These are phyloP conservation scores for Lagenaria siceraria DNA, from an alignment of 306 rosid species.

Conservation along the genomic window DNA sequence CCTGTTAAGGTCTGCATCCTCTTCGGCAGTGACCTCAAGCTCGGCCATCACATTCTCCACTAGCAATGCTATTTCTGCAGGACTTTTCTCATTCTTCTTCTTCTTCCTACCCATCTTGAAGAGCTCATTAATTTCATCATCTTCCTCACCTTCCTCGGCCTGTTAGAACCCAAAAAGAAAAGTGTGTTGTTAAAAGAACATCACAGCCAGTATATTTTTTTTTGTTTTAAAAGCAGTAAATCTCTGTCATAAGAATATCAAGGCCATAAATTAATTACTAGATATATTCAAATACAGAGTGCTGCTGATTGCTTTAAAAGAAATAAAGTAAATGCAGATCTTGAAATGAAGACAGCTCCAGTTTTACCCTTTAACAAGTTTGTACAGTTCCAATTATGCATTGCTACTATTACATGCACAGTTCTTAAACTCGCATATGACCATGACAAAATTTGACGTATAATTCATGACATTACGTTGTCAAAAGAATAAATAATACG, in stretches of 20 bases:
- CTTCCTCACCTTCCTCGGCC: slow-evolving; percentile 94
- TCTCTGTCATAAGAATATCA: neutral
- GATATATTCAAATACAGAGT: neutral
- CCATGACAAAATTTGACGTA: neutral
- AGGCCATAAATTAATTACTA: neutral
- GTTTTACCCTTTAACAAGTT: neutral
- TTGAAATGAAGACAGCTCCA: neutral
- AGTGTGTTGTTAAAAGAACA: neutral
- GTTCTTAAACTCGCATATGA: neutral
- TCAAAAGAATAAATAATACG: neutral
- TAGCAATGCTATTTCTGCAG: slow-evolving; percentile 77
- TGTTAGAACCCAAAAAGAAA: slow-evolving; percentile 17
- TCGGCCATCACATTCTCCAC: slow-evolving; percentile 98
- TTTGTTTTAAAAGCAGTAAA: neutral
- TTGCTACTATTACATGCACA: neutral
- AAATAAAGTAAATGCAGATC: neutral
- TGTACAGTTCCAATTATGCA: neutral
- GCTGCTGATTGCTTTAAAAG: neutral
- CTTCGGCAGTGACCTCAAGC: slow-evolving; percentile 93
- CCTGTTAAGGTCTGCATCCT: slow-evolving; percentile 81
- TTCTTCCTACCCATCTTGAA: slow-evolving; percentile 75
- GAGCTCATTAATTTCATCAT: slow-evolving; percentile 59
- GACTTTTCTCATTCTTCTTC: slow-evolving; percentile 82
- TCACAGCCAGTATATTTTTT: neutral
- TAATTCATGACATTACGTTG: neutral